Evolutionary conservation across 2,329 filamentous ascomycete genomes (phyloP).

Genomic region (Epichloe scottii): DNA sequence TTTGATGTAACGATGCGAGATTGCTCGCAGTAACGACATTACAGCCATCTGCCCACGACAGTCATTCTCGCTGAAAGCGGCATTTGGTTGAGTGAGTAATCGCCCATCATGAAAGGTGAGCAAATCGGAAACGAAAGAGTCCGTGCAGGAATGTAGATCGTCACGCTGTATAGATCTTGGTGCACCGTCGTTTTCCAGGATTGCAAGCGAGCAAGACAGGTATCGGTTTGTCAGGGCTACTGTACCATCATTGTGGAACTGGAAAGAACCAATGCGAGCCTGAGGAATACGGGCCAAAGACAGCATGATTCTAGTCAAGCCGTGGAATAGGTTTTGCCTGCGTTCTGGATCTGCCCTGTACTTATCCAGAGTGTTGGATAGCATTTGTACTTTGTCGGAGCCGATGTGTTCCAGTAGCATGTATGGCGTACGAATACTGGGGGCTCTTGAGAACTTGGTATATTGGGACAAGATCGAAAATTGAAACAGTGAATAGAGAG

Average conservation of each 20-base stretch:
- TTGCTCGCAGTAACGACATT: neutral
- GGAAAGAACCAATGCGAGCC: neutral
- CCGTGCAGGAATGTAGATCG: neutral
- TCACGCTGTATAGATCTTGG: neutral
- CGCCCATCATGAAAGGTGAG: neutral
- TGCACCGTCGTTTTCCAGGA: neutral
- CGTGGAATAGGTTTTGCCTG: neutral
- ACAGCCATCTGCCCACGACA: neutral
- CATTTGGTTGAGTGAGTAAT: neutral
- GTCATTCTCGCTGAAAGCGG: neutral
- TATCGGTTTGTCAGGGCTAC: neutral
- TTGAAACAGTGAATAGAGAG: too few species aligned
- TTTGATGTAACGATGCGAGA: slow-evolving; percentile 10
- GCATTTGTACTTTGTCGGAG: too few species aligned
- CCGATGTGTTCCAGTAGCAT: too few species aligned
- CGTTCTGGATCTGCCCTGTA: too few species aligned
- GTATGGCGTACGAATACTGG: too few species aligned
- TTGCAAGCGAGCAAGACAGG: neutral
- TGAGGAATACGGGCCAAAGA: neutral
- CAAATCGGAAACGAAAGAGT: neutral
- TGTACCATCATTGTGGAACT: neutral
- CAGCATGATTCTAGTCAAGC: neutral
- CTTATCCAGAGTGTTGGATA: too few species aligned
- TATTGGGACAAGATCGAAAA: too few species aligned
- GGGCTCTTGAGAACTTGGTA: too few species aligned